These are phyloP conservation scores for Fallopia convolvulus DNA, from an alignment of 148 eudicot species.

Conservation along the genomic window DNA sequence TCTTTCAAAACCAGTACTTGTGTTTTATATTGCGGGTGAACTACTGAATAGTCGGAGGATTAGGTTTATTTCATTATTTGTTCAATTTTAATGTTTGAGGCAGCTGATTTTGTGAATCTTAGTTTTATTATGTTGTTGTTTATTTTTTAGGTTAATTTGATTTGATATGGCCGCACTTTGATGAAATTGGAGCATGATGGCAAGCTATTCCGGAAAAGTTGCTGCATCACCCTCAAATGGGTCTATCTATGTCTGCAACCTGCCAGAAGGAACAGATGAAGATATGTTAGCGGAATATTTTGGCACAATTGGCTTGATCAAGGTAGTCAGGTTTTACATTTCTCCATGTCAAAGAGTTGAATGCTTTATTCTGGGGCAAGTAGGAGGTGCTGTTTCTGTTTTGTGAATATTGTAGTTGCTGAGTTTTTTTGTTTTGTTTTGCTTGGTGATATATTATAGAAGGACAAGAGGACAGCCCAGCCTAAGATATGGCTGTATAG, in stretches of 20 bases:
- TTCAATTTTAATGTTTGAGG: too few species aligned
- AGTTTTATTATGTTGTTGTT: too few species aligned
- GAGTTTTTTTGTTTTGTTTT: not conserved
- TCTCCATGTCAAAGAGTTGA: not conserved
- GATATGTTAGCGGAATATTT: conserved; percentile 84
- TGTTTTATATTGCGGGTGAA: too few species aligned
- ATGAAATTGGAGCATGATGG: conserved; percentile 55
- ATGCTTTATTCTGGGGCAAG: not conserved
- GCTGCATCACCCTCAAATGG: conserved; percentile 56
- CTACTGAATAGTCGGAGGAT: too few species aligned
- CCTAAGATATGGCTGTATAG: conserved; percentile 97
- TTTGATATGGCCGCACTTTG: conserved; percentile 18
- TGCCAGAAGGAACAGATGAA: conserved; percentile 89
- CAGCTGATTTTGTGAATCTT: too few species aligned
- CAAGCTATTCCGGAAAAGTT: conserved; percentile 60
- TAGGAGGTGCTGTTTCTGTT: not conserved
- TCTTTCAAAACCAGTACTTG: too few species aligned
- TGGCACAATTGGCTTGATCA: conserved; percentile 87
- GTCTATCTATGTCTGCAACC: conserved; percentile 75
- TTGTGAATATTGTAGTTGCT: not conserved
- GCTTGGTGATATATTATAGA: conserved; percentile 31
- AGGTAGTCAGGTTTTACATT: conserved; percentile 36
- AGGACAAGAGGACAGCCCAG: conserved; percentile 77
- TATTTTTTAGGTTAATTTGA: too few species aligned
- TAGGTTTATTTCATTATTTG: too few species aligned